Evolutionary conservation across 345 rosid species (phyloP), one percentile per base, ranked within the genome.

Genomic region (Salix purpurea): DNA sequence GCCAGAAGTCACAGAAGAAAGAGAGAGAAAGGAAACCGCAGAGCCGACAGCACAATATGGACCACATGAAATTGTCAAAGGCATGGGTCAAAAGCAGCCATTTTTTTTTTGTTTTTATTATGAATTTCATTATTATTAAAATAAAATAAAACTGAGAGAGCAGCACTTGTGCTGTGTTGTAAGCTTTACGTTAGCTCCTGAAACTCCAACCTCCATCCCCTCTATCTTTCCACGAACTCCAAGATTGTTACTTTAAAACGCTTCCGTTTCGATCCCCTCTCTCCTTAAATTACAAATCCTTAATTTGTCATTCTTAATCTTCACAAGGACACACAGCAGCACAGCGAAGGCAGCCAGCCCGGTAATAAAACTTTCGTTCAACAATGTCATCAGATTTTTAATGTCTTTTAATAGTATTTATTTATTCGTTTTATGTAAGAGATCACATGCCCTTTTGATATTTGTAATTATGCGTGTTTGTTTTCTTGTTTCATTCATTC

Each of bases 191-290:
- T 40, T 12, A 10, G 44, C 14, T 24, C 18, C 86, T 77, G 85
- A 67, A 74, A 76, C 82, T 81, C 72, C 84, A 83, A 66, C 82
- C 48, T 56, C 76, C 18, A 2, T 50, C 8, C 36, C 67, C 87
- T 83, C 76, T 9, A 28, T 46, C 24, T n/a, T 7, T 37, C 14
- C 66, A 26, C 46, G 14, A 65, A 65, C 40, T 30, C 12, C 23
- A 66, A 2, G 44, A 40, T 4, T 61, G 65, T 18, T 14, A 36
- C 1, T 30, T 21, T 3, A 34, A 66, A 66, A 32, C 44, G 37
- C 39, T 65, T 65, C 69, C 69, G 21, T 30, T 66, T 37, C 44
- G 69, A 30, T 66, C 23, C 69, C 9, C 26, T 6, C 56, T 23
- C 56, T 26, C 10, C 73, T 14, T 16, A 7, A 15, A 26, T 24